Evolutionary conservation across 2,329 filamentous ascomycete genomes (phyloP).

Genomic region (Stagonosporopsis rhizophila): DNA sequence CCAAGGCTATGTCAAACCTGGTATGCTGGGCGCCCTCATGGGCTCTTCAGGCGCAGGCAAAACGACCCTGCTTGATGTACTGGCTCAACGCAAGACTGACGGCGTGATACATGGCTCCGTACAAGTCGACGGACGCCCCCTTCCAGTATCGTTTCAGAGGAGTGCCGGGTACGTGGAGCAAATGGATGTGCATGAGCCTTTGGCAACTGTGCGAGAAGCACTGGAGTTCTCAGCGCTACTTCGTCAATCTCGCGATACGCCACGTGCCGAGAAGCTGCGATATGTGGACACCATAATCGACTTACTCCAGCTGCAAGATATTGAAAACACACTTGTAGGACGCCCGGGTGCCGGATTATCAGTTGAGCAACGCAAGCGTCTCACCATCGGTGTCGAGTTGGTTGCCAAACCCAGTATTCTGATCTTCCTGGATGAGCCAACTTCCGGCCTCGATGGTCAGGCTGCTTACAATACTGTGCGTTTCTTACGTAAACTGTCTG

Average conservation of each 20-base stretch:
- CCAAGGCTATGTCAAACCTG: slow-evolving; percentile 61
- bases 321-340: neutral
- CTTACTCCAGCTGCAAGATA: neutral
- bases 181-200: slow-evolving; percentile 18
- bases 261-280: neutral
- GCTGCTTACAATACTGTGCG: neutral
- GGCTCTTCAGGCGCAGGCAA: slow-evolving; percentile 38
- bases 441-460: neutral
- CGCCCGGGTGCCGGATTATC: neutral
- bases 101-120: slow-evolving; percentile 84
- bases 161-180: slow-evolving; percentile 38
- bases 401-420: neutral
- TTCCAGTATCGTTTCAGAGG: slow-evolving; percentile 26
- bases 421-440: neutral
- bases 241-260: neutral
- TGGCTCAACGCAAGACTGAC: slow-evolving; percentile 78
- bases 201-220: slow-evolving; percentile 9
- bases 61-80: slow-evolving; percentile 35
- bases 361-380: neutral
- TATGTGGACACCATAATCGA: neutral
- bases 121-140: slow-evolving; percentile 29
- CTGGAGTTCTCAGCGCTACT: neutral
- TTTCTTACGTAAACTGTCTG: neutral
- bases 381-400: neutral
- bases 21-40: slow-evolving; percentile 55